Conservation (phyloP, 441 rosid species). For the Croton laevigatus region DNA sequence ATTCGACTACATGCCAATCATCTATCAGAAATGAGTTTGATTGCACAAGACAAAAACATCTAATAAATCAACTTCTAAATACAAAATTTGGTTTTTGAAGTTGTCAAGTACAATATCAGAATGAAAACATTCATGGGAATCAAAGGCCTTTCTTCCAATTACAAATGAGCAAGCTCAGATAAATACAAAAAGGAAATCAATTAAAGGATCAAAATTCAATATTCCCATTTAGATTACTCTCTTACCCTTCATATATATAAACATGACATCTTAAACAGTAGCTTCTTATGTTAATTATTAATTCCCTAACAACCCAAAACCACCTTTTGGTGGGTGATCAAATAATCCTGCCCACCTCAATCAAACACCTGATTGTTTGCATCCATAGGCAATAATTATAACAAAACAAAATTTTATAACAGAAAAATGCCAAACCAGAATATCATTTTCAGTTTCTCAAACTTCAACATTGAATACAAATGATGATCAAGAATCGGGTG, state of each 20-base stretch:
- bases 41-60: neutral
- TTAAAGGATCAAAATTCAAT: too few relatives aligned
- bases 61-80: neutral
- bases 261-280: neutral
- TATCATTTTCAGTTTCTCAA: neutral
- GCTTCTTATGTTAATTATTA: neutral
- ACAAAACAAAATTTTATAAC: neutral
- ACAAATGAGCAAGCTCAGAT: neutral
- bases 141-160: neutral
- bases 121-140: too few relatives aligned
- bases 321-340: neutral
- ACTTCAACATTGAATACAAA: neutral
- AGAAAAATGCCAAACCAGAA: neutral
- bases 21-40: neutral
- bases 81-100: neutral
- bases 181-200: neutral
- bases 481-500: constrained; percentile 6
- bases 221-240: neutral
- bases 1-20: too few relatives aligned
- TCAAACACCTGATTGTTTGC: neutral
- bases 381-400: neutral
- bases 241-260: neutral
- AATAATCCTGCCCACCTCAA: neutral
- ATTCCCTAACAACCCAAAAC: neutral
- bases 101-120: neutral